phyloP scores from a whole-genome alignment of 208 protist genomes.

The Trypanosoma theileri region DNA sequence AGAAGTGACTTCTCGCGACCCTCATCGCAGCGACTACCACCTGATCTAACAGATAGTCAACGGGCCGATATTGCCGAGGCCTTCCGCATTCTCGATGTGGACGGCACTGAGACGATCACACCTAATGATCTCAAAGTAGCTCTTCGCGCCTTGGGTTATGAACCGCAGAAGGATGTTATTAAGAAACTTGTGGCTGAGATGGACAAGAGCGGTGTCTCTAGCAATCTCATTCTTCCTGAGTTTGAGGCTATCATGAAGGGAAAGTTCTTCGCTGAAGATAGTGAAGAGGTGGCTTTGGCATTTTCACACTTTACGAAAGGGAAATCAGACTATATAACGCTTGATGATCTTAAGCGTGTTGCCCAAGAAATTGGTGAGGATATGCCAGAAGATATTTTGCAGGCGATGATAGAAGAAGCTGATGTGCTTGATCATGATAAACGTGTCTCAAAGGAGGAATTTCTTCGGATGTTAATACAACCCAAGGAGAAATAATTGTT shows the following conservation, averaged over 20 bases:
- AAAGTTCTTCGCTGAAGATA: constrained; percentile 90
- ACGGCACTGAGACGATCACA: constrained; percentile 92
- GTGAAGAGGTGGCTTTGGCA: constrained; percentile 91
- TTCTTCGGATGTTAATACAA: constrained; percentile 91
- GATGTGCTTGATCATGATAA: constrained; percentile 94
- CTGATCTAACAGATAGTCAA: constrained; percentile 85
- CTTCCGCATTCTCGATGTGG: constrained; percentile 95
- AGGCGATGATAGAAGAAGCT: constrained; percentile 95
- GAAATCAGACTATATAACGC: constrained; percentile 93
- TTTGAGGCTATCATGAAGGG: constrained; percentile 91
- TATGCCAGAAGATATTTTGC: constrained; percentile 95
- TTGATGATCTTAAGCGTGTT: constrained; percentile 96
- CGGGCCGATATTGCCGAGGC: constrained; percentile 93
- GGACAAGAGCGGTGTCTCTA: constrained; percentile 90
- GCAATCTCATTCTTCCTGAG: constrained; percentile 88
- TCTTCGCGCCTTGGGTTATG: constrained; percentile 94
- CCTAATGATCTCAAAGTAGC: constrained; percentile 94
- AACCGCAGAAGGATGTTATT: constrained; percentile 93
- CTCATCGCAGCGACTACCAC: constrained; percentile 56
- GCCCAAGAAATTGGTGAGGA: constrained; percentile 94
- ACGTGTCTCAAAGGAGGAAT: constrained; percentile 93
- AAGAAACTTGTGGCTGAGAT: constrained; percentile 91
- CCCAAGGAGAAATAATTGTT: constrained; percentile 23
- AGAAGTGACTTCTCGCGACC: constrained; percentile 17
- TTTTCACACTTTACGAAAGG: constrained; percentile 95